Evolutionary conservation across 768 basidiomycete genomes (phyloP).

Genomic region (Leccinum pellstonianum): DNA sequence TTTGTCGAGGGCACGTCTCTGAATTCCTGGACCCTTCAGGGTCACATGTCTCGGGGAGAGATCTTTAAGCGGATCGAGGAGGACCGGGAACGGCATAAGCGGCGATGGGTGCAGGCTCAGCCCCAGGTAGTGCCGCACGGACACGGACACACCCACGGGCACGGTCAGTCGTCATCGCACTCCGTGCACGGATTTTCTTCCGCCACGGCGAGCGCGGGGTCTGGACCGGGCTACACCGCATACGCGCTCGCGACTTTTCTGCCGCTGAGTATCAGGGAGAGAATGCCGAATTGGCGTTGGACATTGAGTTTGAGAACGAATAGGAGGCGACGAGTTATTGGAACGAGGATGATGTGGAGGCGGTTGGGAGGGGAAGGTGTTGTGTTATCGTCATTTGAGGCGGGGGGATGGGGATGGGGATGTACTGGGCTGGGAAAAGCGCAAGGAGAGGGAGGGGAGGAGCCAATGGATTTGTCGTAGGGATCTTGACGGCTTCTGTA

Average conservation of each 20-base stretch:
- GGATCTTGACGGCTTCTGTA: too few species aligned
- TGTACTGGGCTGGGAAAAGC: too few species aligned
- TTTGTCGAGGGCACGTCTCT: too few species aligned
- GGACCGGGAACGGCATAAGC: slow-evolving; percentile 90
- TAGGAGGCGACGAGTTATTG: slow-evolving; percentile 91
- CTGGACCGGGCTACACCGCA: slow-evolving; percentile 3
- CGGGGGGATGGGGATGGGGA: slow-evolving; percentile 23
- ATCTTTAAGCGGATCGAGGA: slow-evolving; percentile 88
- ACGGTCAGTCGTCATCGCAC: neutral
- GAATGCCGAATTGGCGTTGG: slow-evolving; percentile 49
- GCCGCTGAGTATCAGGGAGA: slow-evolving; percentile 43
- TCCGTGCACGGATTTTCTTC: neutral
- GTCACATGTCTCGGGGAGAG: slow-evolving; percentile 56
- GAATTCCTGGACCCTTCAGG: too few species aligned
- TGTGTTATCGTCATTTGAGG: too few species aligned
- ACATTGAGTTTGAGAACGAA: slow-evolving; percentile 85
- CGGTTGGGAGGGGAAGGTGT: slow-evolving; percentile 22
- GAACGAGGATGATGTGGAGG: slow-evolving; percentile 85
- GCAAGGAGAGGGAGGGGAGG: too few species aligned
- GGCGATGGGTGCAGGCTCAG: slow-evolving; percentile 86
- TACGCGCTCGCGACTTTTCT: slow-evolving; percentile 27
- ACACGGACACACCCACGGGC: neutral
- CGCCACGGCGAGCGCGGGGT: neutral
- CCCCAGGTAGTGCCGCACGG: slow-evolving; percentile 36
- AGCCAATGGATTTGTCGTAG: too few species aligned